These are phyloP conservation scores for Corynespora cassiicola DNA, from an alignment of 2,329 filamentous ascomycete species.

Conservation along the genomic window DNA sequence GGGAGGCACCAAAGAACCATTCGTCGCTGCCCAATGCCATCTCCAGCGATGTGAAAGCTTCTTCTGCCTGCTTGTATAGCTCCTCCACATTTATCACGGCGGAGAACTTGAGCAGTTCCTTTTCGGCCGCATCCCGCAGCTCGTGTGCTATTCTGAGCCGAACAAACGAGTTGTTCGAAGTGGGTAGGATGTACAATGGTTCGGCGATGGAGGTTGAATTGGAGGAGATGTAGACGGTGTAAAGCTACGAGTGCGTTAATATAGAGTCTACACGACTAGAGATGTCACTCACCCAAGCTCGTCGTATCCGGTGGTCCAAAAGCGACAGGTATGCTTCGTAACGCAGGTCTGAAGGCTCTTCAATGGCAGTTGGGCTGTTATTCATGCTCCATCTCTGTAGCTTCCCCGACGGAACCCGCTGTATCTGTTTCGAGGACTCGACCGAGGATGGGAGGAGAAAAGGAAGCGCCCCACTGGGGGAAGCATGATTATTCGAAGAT, in stretches of 20 bases:
- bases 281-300: constrained; percentile 73
- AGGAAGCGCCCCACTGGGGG: constrained; percentile 84
- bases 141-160: constrained; percentile 68
- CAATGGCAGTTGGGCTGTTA: constrained; percentile 29
- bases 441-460: constrained; percentile 72
- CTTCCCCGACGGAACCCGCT: constrained; percentile 65
- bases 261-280: not conserved
- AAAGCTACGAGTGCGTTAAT: constrained; percentile 59
- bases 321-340: constrained; percentile 81
- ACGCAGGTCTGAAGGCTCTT: constrained; percentile 60
- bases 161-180: constrained; percentile 67
- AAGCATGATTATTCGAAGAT: constrained; percentile 90
- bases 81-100: constrained; percentile 63
- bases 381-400: constrained; percentile 73
- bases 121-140: constrained; percentile 74
- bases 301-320: constrained; percentile 77
- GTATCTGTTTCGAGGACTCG: constrained; percentile 41
- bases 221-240: constrained; percentile 78
- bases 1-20: constrained; percentile 66
- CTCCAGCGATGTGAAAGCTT: constrained; percentile 69
- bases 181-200: constrained; percentile 72
- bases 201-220: constrained; percentile 72
- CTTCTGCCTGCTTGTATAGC: constrained; percentile 65
- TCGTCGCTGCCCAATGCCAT: constrained; percentile 62
- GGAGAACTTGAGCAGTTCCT: constrained; percentile 72